Base-by-base conservation (phyloP, 176 grass and related monocot genomes). In the Phoenix dactylifera region DNA sequence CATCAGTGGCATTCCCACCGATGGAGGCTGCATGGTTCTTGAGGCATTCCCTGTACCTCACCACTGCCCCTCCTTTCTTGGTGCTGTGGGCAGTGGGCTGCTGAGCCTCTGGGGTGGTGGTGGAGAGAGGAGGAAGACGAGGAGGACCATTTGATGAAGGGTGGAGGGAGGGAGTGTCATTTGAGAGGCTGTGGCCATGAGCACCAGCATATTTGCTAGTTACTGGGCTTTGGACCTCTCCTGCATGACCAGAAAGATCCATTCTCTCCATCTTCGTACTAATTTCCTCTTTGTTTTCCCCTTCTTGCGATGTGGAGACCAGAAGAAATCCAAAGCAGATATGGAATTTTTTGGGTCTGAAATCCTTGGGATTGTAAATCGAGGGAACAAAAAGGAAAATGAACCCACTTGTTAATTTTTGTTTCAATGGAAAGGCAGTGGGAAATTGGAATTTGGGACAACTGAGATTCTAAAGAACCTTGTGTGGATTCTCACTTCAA, bases 21-120 rank as follows among this genome's bases (percentile, higher is more conserved):
- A 65, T 52, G 62, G 62, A 25, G 22, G 62, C 62, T 24, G 62
- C 62, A 19, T 65, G 62, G 49, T 65, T 65, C 62, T 65, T 65
- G 22, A 65, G 62, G 62, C 62, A 65, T 23, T 65, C 62, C 14
- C 49, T 7, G 49, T 65, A 65, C 62, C 25, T 65, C 62, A 65
- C 62, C 15, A 24, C 44, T 24, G 49, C 15, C 62, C 62, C 51
- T 65, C 51, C 62, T 65, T 65, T 25, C 18, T 23, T 50, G 20
- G 35, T 29, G 26, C 4, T 1, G 61, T 50, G 14, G 35, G n/a
- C 39, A 14, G 59, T 62, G 59, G 30, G 7, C 32, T 35, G 6
- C 32, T 35, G 32, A 7, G 32, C 32, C 32, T 35, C 32, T 35
- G 32, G 7, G 32, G 32, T 0, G 32, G 7, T 9, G 7, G 6